A percentile compares a stretch with the other conserved stretches of the same genome.
Conservation (phyloP, 1,284 basidiomycete genomes). For the Coniferiporia weirii region DNA sequence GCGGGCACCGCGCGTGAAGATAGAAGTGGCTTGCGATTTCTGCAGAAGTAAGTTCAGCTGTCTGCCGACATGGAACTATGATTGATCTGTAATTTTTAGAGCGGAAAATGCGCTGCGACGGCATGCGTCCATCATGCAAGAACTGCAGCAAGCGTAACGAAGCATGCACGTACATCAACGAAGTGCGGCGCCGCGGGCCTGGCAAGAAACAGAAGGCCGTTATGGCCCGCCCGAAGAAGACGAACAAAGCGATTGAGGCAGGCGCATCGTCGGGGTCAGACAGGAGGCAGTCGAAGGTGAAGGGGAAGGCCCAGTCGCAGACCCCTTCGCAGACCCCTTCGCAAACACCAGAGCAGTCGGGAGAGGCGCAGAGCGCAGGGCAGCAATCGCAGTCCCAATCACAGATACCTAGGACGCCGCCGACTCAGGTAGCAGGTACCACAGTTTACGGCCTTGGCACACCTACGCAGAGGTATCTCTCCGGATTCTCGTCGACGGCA, state of each 20-base stretch:
- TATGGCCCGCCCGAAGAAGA: constrained; percentile 3
- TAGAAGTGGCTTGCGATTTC: constrained; percentile 57
- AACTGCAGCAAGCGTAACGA: constrained; percentile 47
- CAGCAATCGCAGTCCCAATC: background rate
- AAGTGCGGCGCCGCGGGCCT: constrained; percentile 59
- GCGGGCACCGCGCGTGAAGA: constrained; percentile 20
- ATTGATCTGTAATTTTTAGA: constrained; percentile 33
- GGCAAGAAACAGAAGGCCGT: constrained; percentile 56
- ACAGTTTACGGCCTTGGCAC: background rate
- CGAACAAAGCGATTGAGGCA: constrained; percentile 7
- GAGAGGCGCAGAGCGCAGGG: background rate
- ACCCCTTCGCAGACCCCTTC: background rate
- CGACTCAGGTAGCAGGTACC: background rate
- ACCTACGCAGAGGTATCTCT: background rate
- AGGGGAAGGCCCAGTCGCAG: background rate
- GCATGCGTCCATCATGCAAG: constrained; percentile 50
- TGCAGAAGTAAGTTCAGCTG: constrained; percentile 52
- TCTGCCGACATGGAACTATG: constrained; percentile 15
- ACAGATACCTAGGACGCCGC: background rate
- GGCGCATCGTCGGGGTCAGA: background rate
- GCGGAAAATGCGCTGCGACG: constrained; percentile 69
- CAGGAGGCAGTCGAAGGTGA: constrained; percentile 8
- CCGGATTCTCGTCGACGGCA: background rate
- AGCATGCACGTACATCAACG: constrained; percentile 48
- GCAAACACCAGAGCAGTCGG: background rate